Evolutionary conservation across 306 rosid genomes (phyloP).

Genomic region (Malus sieversii): DNA sequence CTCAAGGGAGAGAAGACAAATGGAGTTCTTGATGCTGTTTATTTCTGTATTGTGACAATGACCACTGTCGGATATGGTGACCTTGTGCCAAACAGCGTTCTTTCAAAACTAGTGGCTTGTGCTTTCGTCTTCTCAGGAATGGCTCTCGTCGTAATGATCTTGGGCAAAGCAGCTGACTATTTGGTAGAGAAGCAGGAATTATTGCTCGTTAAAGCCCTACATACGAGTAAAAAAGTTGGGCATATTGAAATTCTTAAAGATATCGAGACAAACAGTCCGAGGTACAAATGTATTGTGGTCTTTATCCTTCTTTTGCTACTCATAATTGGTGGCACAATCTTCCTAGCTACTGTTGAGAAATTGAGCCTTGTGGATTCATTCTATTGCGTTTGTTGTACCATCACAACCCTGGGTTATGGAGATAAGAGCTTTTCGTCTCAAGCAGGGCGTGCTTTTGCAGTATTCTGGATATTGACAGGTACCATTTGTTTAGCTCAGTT

Average conservation of each 20-base stretch:
- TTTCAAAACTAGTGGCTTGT: slow-evolving; percentile 40
- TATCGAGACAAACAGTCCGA: slow-evolving; percentile 13
- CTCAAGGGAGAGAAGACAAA: slow-evolving; percentile 37
- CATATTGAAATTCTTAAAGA: slow-evolving; percentile 3
- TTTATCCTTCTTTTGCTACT: slow-evolving; percentile 26
- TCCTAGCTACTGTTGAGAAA: slow-evolving; percentile 29
- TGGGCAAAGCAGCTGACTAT: slow-evolving; percentile 38
- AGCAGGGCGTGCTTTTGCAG: slow-evolving; percentile 68
- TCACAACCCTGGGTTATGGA: slow-evolving; percentile 55
- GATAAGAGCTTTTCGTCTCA: slow-evolving; percentile 74
- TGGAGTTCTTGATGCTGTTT: slow-evolving; percentile 35
- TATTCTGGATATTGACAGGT: slow-evolving; percentile 72
- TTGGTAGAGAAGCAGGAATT: slow-evolving; percentile 39
- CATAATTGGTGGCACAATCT: slow-evolving; percentile 27
- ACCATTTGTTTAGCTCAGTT: slow-evolving; percentile 68
- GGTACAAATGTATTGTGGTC: slow-evolving; percentile 32
- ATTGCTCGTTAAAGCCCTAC: slow-evolving; percentile 26
- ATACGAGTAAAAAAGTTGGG: slow-evolving; percentile 3
- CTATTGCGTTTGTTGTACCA: slow-evolving; percentile 47
- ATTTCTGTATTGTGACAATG: slow-evolving; percentile 50
- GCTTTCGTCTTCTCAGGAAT: slow-evolving; percentile 43
- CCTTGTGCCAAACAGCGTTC: slow-evolving; percentile 27
- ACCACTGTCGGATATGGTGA: slow-evolving; percentile 56
- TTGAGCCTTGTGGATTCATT: slow-evolving; percentile 39
- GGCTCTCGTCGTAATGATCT: slow-evolving; percentile 27